Base-by-base conservation (phyloP, 2,329 filamentous ascomycete species). In the Hypocrella siamensis region DNA sequence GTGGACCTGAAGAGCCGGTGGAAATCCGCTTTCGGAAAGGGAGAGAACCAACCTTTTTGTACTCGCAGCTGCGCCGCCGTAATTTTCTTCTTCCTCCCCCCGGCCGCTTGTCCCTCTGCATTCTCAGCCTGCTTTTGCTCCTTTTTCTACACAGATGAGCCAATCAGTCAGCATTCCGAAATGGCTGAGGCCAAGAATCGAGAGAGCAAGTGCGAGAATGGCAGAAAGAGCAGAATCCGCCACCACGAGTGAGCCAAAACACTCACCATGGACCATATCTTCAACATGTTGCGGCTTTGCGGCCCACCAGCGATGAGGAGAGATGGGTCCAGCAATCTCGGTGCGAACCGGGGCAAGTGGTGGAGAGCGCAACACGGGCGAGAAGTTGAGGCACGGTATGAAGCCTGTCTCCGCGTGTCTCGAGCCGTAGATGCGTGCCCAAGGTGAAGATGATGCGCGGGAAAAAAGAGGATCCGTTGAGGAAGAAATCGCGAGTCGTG, bases 211-310 rank as follows among this genome's bases (percentile, higher is more conserved):
- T 26, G 25, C 25, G 25, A 14, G n/a, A n/a, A n/a, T n/a, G n/a
- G n/a, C n/a, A n/a, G n/a, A n/a, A n/a, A n/a, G n/a, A n/a, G n/a
- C n/a, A n/a, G n/a, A n/a, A n/a, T n/a, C n/a, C n/a, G n/a, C n/a
- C n/a, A n/a, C n/a, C n/a, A n/a, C n/a, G n/a, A n/a, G n/a, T n/a
- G n/a, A n/a, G n/a, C n/a, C n/a, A n/a, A n/a, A n/a, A n/a, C n/a
- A n/a, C n/a, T n/a, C n/a, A 92, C 85, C 88, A 96, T 93, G 48
- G 85, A 93, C 90, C 88, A 96, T 67, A 96, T 94, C 66, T 96
- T 96, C 68, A 94, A 70, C 90, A 96, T 96, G 52, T 65, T 86
- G 19, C 15, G 27, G 15, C n/a, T 3, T 14, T 17, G 6, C 9
- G 27, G 27, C 15, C 7, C 14, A n/a, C 25, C 25, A 15, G 25